These are phyloP conservation scores for Aotearoamyces nothofagi DNA, from an alignment of 2,329 filamentous ascomycete species.

Conservation along the genomic window DNA sequence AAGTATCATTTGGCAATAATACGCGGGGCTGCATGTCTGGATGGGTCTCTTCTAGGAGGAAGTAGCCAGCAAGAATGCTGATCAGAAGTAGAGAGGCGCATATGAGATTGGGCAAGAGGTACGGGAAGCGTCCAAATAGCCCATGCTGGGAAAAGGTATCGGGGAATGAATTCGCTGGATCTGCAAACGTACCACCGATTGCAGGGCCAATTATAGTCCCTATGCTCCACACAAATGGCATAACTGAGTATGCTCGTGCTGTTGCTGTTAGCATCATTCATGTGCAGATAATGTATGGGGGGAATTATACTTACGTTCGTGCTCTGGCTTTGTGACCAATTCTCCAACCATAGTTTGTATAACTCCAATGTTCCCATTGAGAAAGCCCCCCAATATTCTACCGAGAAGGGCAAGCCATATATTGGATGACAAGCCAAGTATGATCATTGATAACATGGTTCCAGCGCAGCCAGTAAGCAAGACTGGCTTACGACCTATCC, in stretches of 20 bases:
- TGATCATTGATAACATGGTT: conserved; percentile 67
- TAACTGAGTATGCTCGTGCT: conserved; percentile 77
- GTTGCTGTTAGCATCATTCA: conserved; percentile 2
- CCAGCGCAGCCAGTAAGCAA: conserved; percentile 68
- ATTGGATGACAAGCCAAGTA: conserved; percentile 70
- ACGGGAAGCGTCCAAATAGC: conserved; percentile 68
- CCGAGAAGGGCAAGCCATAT: conserved; percentile 73
- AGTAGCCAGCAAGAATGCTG: conserved; percentile 67
- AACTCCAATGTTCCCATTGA: conserved; percentile 86
- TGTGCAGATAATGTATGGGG: not conserved
- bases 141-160: conserved; percentile 48
- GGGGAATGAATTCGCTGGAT: conserved; percentile 63
- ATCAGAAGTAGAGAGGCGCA: conserved; percentile 42
- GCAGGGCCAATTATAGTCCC: conserved; percentile 81
- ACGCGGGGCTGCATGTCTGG: conserved; percentile 38
- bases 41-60: conserved; percentile 79
- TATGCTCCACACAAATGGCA: conserved; percentile 90
- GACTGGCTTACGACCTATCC: conserved; percentile 72
- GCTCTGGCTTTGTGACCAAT: conserved; percentile 66
- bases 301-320: conserved; percentile 52
- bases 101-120: conserved; percentile 76
- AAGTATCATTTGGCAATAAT: conserved; percentile 30
- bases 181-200: conserved; percentile 75
- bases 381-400: conserved; percentile 60
- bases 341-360: conserved; percentile 88